A percentile compares a stretch with the other conserved stretches of the same genome.
Conservation (phyloP, 345 rosid species). For the Bretschneidera sinensis region DNA sequence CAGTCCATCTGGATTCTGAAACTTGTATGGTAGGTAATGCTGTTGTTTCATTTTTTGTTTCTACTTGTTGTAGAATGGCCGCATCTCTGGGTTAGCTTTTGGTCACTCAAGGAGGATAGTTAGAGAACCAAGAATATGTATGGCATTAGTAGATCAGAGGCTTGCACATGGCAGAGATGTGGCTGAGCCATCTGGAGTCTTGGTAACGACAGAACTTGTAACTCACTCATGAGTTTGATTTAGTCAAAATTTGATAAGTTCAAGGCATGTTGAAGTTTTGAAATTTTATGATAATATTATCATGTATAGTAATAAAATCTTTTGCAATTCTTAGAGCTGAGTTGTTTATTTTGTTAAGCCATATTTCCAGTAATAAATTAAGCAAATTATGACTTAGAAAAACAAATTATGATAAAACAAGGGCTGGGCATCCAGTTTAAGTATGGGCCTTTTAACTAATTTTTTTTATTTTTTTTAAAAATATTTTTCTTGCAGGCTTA, state of each 20-base stretch:
- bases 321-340: too few relatives aligned
- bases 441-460: background rate
- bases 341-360: too few relatives aligned
- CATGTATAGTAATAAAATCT: background rate
- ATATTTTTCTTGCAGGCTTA: conserved; percentile 62
- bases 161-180: conserved; percentile 33
- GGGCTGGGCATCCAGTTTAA: background rate
- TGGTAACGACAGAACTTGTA: conserved; percentile 36
- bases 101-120: conserved; percentile 17
- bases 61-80: conserved; percentile 31
- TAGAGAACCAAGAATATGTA: conserved; percentile 25
- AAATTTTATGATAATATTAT: background rate
- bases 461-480: too few relatives aligned
- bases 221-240: background rate
- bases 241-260: too few relatives aligned
- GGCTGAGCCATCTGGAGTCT: conserved; percentile 41
- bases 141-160: conserved; percentile 78
- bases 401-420: too few relatives aligned
- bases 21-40: background rate
- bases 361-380: too few relatives aligned
- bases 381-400: too few relatives aligned
- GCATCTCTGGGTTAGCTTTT: conserved; percentile 25
- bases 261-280: too few relatives aligned
- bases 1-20: too few relatives aligned
- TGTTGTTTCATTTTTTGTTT: conserved; percentile 2